phyloP scores from a whole-genome alignment of 352 stramenopile species.

The Phytophthora parvispora region DNA sequence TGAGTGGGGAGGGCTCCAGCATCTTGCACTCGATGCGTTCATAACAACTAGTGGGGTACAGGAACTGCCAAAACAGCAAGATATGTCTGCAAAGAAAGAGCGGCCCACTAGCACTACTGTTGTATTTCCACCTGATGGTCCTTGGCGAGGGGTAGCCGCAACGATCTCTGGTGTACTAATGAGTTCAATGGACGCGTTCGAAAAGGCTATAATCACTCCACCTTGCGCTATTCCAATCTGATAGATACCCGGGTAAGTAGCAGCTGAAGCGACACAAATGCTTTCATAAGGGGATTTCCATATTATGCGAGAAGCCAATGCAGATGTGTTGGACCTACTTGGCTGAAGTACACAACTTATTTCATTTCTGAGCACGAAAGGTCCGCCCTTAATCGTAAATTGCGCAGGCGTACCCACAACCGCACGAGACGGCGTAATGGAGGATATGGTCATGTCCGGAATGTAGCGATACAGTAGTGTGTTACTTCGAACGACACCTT shows the following conservation, averaged over 20 bases:
- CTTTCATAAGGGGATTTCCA: constrained; percentile 47
- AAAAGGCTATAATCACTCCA: constrained; percentile 21
- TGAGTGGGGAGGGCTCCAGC: constrained; percentile 21
- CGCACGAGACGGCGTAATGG: constrained; percentile 28
- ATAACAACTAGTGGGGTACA: constrained; percentile 33
- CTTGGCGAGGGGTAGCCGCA: constrained; percentile 26
- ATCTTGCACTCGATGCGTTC: constrained; percentile 32
- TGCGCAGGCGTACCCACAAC: constrained; percentile 12
- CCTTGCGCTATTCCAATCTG: constrained; percentile 37
- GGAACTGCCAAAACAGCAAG: constrained; percentile 56
- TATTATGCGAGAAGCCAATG: constrained; percentile 4
- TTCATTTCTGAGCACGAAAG: constrained; percentile 31
- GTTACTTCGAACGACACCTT: constrained; percentile 38
- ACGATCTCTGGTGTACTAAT: constrained; percentile 33
- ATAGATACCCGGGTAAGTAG: constrained; percentile 16
- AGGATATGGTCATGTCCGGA: constrained; percentile 23
- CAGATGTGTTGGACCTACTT: neutral
- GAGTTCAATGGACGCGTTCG: constrained; percentile 27
- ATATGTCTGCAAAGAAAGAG: constrained; percentile 34
- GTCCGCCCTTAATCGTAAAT: constrained; percentile 32
- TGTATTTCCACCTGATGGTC: constrained; percentile 28
- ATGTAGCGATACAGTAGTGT: constrained; percentile 49
- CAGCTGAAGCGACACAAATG: constrained; percentile 24
- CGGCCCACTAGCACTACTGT: constrained; percentile 34
- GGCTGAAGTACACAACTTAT: constrained; percentile 27